Conservation (phyloP, 1,284 basidiomycete genomes). For the Somion occarium region DNA sequence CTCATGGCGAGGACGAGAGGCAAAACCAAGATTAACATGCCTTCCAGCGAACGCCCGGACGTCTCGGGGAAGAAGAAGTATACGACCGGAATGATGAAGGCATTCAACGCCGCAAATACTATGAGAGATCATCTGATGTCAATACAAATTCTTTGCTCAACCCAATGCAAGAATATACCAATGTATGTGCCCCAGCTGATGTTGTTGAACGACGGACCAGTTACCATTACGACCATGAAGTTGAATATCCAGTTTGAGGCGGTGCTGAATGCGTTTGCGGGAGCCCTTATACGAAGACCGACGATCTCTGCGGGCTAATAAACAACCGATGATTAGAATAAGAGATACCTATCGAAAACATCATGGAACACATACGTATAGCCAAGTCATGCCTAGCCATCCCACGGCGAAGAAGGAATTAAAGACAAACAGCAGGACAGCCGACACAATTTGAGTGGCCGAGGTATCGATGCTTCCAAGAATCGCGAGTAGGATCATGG, state of each 20-base stretch:
- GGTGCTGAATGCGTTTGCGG: slow-evolving; percentile 64
- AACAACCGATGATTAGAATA: neutral
- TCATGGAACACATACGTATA: slow-evolving; percentile 45
- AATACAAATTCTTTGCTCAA: too few species aligned
- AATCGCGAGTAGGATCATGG: slow-evolving; percentile 55
- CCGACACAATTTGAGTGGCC: slow-evolving; percentile 47
- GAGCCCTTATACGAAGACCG: slow-evolving; percentile 56
- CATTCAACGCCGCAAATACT: slow-evolving; percentile 61
- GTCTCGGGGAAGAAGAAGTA: slow-evolving; percentile 71
- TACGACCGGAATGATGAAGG: slow-evolving; percentile 53
- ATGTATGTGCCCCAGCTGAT: slow-evolving; percentile 64
- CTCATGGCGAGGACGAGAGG: neutral
- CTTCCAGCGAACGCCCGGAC: slow-evolving; percentile 57
- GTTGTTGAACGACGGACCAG: slow-evolving; percentile 59
- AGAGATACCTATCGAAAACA: neutral
- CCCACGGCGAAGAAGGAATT: slow-evolving; percentile 71
- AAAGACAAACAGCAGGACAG: slow-evolving; percentile 62
- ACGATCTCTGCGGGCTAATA: slow-evolving; percentile 61
- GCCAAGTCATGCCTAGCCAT: slow-evolving; percentile 72
- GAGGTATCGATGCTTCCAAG: slow-evolving; percentile 45
- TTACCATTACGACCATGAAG: slow-evolving; percentile 64
- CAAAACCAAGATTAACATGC: slow-evolving; percentile 22
- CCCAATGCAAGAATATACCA: slow-evolving; percentile 28
- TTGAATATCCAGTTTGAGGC: slow-evolving; percentile 70
- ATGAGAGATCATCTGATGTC: neutral